Percentiles rank a stretch among this genome's conserved stretches.
phyloP scores from a whole-genome alignment of 2,329 filamentous ascomycete genomes.

The Lasiodiplodia theobromae region DNA sequence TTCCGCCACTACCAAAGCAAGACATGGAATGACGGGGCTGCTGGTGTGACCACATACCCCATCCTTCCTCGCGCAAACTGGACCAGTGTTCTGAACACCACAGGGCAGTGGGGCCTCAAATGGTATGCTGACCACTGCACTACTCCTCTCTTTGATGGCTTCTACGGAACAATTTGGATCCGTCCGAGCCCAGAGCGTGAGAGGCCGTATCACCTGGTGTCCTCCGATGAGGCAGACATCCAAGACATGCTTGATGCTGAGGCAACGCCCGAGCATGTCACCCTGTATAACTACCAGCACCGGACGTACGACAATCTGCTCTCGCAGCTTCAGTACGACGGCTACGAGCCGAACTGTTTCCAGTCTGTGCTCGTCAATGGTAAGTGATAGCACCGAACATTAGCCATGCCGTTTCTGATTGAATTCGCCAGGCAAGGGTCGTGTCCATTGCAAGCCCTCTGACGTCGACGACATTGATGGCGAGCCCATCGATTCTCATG shows the following conservation, averaged over 20 bases:
- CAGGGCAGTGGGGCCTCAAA: background rate
- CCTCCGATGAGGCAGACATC: conserved; percentile 7
- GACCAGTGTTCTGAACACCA: conserved; percentile 5
- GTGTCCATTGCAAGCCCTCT: conserved; percentile 8
- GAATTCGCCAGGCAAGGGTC: background rate
- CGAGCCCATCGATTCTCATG: background rate
- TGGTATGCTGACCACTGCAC: conserved; percentile 15
- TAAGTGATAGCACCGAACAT: background rate
- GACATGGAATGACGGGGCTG: conserved; percentile 1
- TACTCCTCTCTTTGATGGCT: conserved; percentile 6
- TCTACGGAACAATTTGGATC: conserved; percentile 12
- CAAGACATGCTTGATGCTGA: conserved; percentile 10
- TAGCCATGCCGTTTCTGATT: background rate
- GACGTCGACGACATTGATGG: background rate
- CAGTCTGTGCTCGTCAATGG: conserved; percentile 11
- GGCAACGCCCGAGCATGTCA: conserved; percentile 3
- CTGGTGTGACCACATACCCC: conserved; percentile 1
- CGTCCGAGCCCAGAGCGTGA: conserved; percentile 5
- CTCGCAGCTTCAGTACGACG: conserved; percentile 1
- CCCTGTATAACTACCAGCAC: conserved; percentile 7
- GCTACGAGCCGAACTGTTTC: conserved; percentile 5
- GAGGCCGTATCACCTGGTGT: conserved; percentile 1
- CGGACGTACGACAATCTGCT: background rate
- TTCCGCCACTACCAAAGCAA: conserved; percentile 9
- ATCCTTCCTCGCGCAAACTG: conserved; percentile 6